Conservation (phyloP, 129 eudicot genomes). For the Heracleum sosnowskyi region DNA sequence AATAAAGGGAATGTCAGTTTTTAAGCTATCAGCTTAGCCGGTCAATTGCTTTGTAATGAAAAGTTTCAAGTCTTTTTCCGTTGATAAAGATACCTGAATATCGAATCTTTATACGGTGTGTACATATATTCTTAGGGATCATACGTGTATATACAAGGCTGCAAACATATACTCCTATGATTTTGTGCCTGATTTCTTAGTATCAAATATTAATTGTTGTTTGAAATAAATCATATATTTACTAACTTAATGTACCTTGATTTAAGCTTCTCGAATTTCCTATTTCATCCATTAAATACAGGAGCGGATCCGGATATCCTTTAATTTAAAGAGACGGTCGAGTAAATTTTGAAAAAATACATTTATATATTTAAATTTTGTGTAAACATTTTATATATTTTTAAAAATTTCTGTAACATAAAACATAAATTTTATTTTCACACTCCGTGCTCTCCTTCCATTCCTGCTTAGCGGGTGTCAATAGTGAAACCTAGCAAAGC, state of each 20-base stretch:
- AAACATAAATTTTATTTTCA: too few species aligned
- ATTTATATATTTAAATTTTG: too few species aligned
- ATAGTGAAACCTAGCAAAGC: too few species aligned
- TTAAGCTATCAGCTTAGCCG: neutral
- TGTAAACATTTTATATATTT: too few species aligned
- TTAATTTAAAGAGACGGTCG: too few species aligned
- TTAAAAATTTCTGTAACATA: too few species aligned
- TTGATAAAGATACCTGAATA: neutral
- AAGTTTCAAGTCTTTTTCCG: conserved; percentile 24
- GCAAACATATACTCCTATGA: neutral
- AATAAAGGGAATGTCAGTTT: neutral
- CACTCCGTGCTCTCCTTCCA: too few species aligned
- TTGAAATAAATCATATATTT: too few species aligned
- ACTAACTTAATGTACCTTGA: neutral
- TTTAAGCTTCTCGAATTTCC: neutral
- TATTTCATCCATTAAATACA: too few species aligned
- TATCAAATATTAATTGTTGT: neutral
- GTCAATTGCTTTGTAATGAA: conserved; percentile 27
- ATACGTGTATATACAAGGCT: neutral
- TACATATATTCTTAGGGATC: neutral
- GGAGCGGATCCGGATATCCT: too few species aligned
- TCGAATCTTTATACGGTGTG: neutral
- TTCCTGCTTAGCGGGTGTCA: too few species aligned
- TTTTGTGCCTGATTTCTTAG: neutral
- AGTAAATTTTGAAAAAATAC: too few species aligned